Percentiles rank a stretch among this genome's conserved stretches.
phyloP scores from a whole-genome alignment of 2,329 filamentous ascomycete genomes.

The Lasiodiplodia theobromae region DNA sequence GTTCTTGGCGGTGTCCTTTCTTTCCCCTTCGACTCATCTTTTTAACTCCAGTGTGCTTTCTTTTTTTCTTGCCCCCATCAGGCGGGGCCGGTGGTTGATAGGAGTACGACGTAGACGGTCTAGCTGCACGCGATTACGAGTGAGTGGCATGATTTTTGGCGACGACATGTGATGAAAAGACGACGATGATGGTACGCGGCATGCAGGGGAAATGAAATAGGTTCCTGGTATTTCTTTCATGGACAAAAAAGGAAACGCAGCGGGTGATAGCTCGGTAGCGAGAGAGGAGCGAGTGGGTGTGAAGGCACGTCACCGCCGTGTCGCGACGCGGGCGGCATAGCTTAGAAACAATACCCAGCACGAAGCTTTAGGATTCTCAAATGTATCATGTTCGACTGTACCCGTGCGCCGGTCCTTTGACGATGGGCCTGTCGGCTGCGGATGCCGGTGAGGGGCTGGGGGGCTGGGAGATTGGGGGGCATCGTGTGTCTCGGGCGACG shows the following conservation, averaged over 20 bases:
- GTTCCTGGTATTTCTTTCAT: neutral
- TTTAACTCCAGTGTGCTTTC: neutral
- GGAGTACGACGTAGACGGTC: slow-evolving; percentile 25
- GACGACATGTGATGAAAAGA: slow-evolving; percentile 14
- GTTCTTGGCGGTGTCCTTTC: neutral
- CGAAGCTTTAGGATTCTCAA: slow-evolving; percentile 17
- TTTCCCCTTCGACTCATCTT: neutral
- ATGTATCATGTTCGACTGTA: slow-evolving; percentile 19
- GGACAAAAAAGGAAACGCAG: neutral
- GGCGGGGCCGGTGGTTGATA: neutral
- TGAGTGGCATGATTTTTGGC: slow-evolving; percentile 6
- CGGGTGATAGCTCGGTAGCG: neutral
- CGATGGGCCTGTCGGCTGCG: neutral
- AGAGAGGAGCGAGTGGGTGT: neutral
- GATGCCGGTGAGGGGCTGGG: neutral
- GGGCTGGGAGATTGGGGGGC: neutral
- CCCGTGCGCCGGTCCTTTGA: neutral
- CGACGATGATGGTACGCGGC: neutral
- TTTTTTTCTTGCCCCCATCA: neutral
- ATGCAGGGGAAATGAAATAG: slow-evolving; percentile 7
- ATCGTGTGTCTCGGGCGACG: slow-evolving; percentile 1
- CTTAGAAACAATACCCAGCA: slow-evolving; percentile 25
- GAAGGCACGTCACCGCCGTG: neutral
- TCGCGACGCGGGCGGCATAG: neutral
- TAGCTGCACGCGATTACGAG: slow-evolving; percentile 19